Evolutionary conservation across 768 basidiomycete species (phyloP).

Genomic region (Hygrophorus pudorinus): DNA sequence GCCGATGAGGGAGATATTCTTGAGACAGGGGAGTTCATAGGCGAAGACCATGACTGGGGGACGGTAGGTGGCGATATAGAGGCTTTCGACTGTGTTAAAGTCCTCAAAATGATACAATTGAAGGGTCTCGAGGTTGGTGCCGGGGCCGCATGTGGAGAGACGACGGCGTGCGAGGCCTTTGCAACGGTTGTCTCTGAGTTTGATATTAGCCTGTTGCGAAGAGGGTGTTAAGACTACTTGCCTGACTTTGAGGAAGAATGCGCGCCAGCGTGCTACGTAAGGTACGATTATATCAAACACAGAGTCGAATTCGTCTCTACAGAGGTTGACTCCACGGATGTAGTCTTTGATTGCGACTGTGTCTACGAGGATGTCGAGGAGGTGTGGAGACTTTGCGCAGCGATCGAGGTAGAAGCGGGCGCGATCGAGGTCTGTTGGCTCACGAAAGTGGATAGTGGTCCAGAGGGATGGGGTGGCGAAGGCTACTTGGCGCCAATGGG

Average conservation of each 20-base stretch:
- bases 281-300: constrained; percentile 36
- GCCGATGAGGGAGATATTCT: constrained; percentile 51
- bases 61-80: constrained; percentile 46
- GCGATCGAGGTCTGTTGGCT: constrained; percentile 37
- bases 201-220: too few relatives aligned
- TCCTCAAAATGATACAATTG: constrained; percentile 54
- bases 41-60: constrained; percentile 49
- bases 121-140: constrained; percentile 42
- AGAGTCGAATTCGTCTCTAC: constrained; percentile 34
- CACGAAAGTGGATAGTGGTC: constrained; percentile 46
- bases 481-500: constrained; percentile 46
- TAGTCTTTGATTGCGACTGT: constrained; percentile 42
- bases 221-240: too few relatives aligned
- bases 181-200: constrained; percentile 40
- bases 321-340: constrained; percentile 41
- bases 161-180: constrained; percentile 42
- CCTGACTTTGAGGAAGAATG: constrained; percentile 46
- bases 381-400: constrained; percentile 15
- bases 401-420: constrained; percentile 35
- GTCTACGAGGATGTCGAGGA: constrained; percentile 48
- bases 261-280: constrained; percentile 43
- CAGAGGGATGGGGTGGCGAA: constrained; percentile 41
- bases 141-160: constrained; percentile 41
- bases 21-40: constrained; percentile 39
- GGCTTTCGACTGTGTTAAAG: constrained; percentile 37